Base-by-base conservation (phyloP, 2,329 filamentous ascomycete genomes). In the Neonectria magnoliae region DNA sequence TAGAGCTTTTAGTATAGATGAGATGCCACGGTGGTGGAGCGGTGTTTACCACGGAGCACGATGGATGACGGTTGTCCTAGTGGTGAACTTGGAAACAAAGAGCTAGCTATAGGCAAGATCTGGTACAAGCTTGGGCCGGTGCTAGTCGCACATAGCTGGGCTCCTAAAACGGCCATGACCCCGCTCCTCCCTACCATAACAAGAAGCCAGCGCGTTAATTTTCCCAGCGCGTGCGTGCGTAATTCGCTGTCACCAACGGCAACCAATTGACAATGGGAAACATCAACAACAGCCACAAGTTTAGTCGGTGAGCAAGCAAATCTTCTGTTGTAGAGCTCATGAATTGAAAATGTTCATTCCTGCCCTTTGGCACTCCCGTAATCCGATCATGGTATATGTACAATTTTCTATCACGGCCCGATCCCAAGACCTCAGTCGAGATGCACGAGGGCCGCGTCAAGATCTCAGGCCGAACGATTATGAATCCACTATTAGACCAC, bases 351-450 rank as follows among this genome's bases (percentile, higher is more conserved):
- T 74, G 50, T 76, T 78, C 73, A 76, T 77, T 71, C 70, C 68
- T 69, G 62, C 65, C 69, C 63, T 75, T 70, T 67, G 65, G 62
- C 62, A 73, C 67, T 71, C 69, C 70, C 75, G 72, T 76, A 73
- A 71, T 73, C 75, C 75, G 66, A 76, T 78, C 77, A 78, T 76
- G 75, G 75, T 76, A 78, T 80, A 80, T 81, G 76, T 80, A 81
- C 79, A 81, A 72, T 75, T 76, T 78, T 77, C 74, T 73, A 72
- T 73, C 77, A 76, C 72, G 58, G 66, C 68, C 67, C 60, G 65
- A 61, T 64, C 68, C 64, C 70, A 69, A 67, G 60, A 67, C 68
- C 47, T 67, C 61, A 70, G 67, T 62, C 70, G 61, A 67, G 61
- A 73, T 71, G 67, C 59, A 64, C 61, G 52, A 65, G 64, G 59